A percentile compares a stretch with the other conserved stretches of the same genome.
Evolutionary conservation across 2,329 filamentous ascomycete species (phyloP).

Genomic region (Neurospora sp.): DNA sequence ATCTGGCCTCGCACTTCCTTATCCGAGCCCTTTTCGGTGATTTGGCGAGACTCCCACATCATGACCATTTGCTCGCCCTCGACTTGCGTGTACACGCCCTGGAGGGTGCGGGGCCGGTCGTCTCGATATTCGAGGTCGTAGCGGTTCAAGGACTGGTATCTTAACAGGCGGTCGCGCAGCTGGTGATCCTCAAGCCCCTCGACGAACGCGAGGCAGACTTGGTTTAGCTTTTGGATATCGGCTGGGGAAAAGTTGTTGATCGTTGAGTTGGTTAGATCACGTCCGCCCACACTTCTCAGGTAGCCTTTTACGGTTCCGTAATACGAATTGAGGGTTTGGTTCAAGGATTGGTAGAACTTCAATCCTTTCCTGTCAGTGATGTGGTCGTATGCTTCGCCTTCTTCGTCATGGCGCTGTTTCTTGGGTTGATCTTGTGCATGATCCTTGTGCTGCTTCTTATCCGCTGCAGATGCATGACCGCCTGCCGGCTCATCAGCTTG

Average conservation of each 20-base stretch:
- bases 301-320: constrained; percentile 39
- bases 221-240: constrained; percentile 40
- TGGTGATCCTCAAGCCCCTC: constrained; percentile 38
- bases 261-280: constrained; percentile 41
- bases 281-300: constrained; percentile 37
- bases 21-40: constrained; percentile 26
- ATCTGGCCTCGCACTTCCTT: constrained; percentile 28
- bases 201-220: constrained; percentile 44
- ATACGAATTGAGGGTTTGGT: constrained; percentile 35
- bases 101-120: constrained; percentile 34
- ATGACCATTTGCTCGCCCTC: constrained; percentile 47
- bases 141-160: constrained; percentile 38
- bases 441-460: constrained; percentile 1
- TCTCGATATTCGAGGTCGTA: constrained; percentile 12
- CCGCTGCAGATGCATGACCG: not conserved
- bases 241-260: constrained; percentile 29
- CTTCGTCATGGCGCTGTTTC: not conserved
- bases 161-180: constrained; percentile 35
- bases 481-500: constrained; percentile 11
- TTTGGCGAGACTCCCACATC: constrained; percentile 31
- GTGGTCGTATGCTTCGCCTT: not conserved
- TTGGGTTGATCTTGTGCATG: not conserved
- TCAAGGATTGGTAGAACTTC: constrained; percentile 31
- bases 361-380: constrained; percentile 13
- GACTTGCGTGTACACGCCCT: constrained; percentile 42